Base-by-base conservation (phyloP, 371 early-diverging fungal genomes). In the Synchytrium microbalum region DNA sequence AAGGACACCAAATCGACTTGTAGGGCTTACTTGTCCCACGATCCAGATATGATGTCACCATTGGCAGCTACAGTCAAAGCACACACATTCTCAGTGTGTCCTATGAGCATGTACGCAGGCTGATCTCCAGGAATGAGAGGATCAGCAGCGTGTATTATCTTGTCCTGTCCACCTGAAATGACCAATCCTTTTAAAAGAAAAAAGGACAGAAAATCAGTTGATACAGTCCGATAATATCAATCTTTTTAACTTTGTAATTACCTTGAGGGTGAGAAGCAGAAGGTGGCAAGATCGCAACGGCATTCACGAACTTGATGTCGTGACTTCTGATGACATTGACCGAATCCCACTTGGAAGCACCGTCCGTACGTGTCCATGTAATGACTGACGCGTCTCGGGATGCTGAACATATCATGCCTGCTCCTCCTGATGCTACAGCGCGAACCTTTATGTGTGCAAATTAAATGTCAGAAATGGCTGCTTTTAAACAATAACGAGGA, bases 31-130 rank as follows among this genome's bases (percentile, higher is more conserved):
- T 84, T 89, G 77, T 98, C 99, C 99, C 98, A 97, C 19, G 95
- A 95, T 13, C 96, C 97, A 19, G 95, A 93, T 2, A 97, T 81
- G 26, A 92, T 78, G 24, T 80, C 72, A 1, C 90, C 92, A 30
- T 84, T 81, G 0, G 79, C 71, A 24, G 59, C 31, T 0, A 81
- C 75, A 5, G 81, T 78, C 26, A 98, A 73, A 1, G 89, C 80
- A 69, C 92, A 89, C 1, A 98, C 91, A 65, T 90, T 95, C 53
- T 89, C 92, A 0, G 80, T 74, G 71, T 98, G 99, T 0, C 96
- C 96, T 3, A 81, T 68, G 24, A 97, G 78, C 2, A 82, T 83
- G 60, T 73, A 84, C 0, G 85, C 61, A 1, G 94, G 88, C 16
- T 83, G 75, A 14, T 72, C 66, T 2, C 10, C 62, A 0, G 84